Evolutionary conservation across 2,329 filamentous ascomycete species (phyloP).

Genomic region (Hymenoscyphus salicellus): DNA sequence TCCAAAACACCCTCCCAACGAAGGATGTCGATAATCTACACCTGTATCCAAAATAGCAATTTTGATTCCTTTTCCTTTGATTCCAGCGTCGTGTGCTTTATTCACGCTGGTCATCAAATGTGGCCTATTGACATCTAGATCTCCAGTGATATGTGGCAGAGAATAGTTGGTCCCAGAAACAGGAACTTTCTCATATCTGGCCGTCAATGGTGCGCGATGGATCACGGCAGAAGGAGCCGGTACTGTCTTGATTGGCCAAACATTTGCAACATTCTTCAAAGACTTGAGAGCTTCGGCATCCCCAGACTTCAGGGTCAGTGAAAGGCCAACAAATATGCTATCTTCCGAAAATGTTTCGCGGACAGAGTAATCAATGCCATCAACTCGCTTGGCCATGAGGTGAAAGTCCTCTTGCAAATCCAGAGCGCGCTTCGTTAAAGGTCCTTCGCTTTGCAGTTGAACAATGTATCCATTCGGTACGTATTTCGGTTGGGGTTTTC

Average conservation of each 20-base stretch:
- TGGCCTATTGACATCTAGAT: neutral
- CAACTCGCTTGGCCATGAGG: neutral
- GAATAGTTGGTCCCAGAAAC: neutral
- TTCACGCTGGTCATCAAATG: slow-evolving; percentile 34
- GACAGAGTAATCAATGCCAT: neutral
- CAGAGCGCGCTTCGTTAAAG: neutral
- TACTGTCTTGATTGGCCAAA: neutral
- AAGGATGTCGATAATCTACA: slow-evolving; percentile 60
- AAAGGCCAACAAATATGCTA: neutral
- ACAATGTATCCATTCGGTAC: neutral
- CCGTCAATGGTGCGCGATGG: neutral
- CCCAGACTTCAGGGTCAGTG: neutral
- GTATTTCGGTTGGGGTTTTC: neutral
- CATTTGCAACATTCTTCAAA: neutral
- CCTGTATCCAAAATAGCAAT: slow-evolving; percentile 41
- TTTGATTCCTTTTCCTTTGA: slow-evolving; percentile 46
- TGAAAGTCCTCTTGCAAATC: neutral
- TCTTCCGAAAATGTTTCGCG: neutral
- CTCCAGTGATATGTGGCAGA: neutral
- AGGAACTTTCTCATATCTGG: neutral
- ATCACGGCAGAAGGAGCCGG: neutral
- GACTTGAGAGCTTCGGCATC: neutral
- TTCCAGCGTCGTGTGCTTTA: slow-evolving; percentile 42
- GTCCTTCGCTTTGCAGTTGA: neutral
- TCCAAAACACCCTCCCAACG: slow-evolving; percentile 63